Percentiles rank a stretch among this genome's conserved stretches.
Conservation (phyloP, 176 grass and related monocot species). For the Raddia guianensis region DNA sequence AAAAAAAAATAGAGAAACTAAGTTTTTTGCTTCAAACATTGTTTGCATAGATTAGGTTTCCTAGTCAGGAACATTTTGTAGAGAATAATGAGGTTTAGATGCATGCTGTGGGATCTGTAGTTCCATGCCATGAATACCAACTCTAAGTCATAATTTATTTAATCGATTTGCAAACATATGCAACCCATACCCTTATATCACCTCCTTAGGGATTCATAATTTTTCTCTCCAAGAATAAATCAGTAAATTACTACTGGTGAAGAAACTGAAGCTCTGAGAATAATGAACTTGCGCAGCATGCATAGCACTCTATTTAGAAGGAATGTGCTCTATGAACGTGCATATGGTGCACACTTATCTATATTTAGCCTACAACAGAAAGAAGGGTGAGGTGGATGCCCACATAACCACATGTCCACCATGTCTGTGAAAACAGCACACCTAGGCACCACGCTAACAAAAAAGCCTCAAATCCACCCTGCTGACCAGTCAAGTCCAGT, state of each 20-base stretch:
- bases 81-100: not conserved
- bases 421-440: no score
- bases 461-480: no score
- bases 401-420: no score
- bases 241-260: not conserved
- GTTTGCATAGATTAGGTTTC: slow-evolving; percentile 1
- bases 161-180: not conserved
- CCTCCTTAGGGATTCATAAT: not conserved
- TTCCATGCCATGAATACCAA: not conserved
- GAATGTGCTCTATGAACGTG: not conserved
- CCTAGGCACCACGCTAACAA: no score
- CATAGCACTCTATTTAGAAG: not conserved
- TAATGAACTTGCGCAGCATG: not conserved
- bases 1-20: slow-evolving; percentile 6
- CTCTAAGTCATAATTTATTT: not conserved
- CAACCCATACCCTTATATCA: not conserved
- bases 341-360: not conserved
- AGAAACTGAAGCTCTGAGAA: not conserved
- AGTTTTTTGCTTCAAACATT: slow-evolving; percentile 20
- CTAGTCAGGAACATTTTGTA: not conserved
- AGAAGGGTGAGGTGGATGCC: no score
- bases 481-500: no score
- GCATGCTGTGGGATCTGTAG: not conserved
- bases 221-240: not conserved
- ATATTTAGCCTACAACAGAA: not conserved